Conservation (phyloP, 129 eudicot genomes). For the Helianthus tuberosus region DNA sequence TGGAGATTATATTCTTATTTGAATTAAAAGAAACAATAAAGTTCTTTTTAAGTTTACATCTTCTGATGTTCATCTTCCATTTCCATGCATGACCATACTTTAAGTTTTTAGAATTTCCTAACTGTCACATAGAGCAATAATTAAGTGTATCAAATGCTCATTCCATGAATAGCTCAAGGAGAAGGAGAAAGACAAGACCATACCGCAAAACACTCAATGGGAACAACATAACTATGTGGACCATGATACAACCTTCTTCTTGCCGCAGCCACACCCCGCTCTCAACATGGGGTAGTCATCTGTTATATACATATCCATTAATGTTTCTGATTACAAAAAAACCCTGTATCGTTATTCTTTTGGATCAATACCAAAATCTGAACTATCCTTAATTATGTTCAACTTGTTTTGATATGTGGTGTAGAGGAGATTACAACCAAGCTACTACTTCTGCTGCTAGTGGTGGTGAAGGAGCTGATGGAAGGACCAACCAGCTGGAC, state of each 20-base stretch:
- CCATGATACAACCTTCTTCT: constrained; percentile 42
- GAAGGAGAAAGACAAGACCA: constrained; percentile 72
- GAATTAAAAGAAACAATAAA: background rate
- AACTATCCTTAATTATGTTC: background rate
- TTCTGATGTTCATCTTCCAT: constrained; percentile 15
- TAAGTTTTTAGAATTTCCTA: background rate
- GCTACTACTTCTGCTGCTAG: constrained; percentile 31
- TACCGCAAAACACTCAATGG: constrained; percentile 57
- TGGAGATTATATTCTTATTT: constrained; percentile 1
- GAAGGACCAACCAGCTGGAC: constrained; percentile 70
- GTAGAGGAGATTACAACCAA: constrained; percentile 59
- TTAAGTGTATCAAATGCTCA: background rate
- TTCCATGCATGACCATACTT: background rate
- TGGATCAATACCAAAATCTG: background rate
- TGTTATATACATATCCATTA: background rate
- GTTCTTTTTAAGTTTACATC: background rate
- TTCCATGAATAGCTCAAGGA: constrained; percentile 58
- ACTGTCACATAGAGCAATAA: background rate
- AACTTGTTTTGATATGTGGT: constrained; percentile 9
- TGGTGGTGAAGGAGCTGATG: constrained; percentile 44
- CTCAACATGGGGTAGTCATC: constrained; percentile 54
- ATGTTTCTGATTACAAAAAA: no score
- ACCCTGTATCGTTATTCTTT: no score
- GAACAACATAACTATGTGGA: constrained; percentile 51
- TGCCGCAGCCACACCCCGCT: constrained; percentile 54